Evolutionary conservation across 495 filamentous ascomycete genomes (phyloP), one percentile per base, ranked within the genome.

Genomic region (Hypoxylon rickii): DNA sequence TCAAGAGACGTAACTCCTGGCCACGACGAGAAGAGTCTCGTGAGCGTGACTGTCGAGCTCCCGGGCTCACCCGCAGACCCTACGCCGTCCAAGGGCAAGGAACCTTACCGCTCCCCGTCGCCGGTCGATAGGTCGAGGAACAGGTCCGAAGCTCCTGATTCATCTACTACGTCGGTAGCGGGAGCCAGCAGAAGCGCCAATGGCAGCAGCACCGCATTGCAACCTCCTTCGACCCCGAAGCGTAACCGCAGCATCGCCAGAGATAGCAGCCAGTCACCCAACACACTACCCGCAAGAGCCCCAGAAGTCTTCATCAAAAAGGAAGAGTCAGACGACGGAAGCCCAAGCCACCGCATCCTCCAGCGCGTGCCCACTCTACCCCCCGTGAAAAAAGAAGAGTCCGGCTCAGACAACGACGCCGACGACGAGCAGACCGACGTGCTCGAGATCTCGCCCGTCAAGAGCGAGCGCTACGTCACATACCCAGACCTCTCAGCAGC

Each of bases 1-100:
- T 36, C 34, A 7, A 46, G 42, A 42, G 42, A 46, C 26, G 44
- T 8, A 7, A 50, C 50, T 1, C 50, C 57, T 1, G 34, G 15
- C 1, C 43, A 26, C 6, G 13, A 11, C 2, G 26, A 10, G n/a
- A n/a, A 26, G 32, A 3, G 11, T 34, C 10, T 10, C n/a, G 24
- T 16, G 2, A 36, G 5, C 10, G 24, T 21, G 1, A 31, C 18
- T 1, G 44, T 11, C 8, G 36, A 60, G n/a, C 56, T 49, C 20
- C 38, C 44, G 8, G 48, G n/a, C 0, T 17, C 16, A 1, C 13
- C 56, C 12, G 21, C 38, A 36, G 13, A n/a, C n/a, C n/a, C n/a
- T n/a, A n/a, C n/a, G n/a, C n/a, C n/a, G n/a, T n/a, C n/a, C 4
- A 29, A 29, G 24, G 24, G 24, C 24, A 29, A 29, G 24, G 24